A percentile compares a stretch with the other conserved stretches of the same genome.
Conservation (phyloP, 2,329 filamentous ascomycete species). For the Chaetothyriales sp. region DNA sequence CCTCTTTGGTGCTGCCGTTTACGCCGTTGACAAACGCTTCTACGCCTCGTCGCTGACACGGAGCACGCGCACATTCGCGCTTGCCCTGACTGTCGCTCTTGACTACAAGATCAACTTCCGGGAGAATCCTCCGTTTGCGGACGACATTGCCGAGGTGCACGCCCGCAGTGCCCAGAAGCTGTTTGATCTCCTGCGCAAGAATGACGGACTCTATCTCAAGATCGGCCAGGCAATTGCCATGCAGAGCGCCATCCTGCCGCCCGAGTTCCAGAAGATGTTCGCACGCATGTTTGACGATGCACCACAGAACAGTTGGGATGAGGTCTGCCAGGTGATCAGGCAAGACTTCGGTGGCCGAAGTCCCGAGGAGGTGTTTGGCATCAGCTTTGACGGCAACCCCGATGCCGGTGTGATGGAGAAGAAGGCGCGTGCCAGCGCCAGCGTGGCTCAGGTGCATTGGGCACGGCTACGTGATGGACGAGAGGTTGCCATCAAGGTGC, state of each 20-base stretch:
- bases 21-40: slow-evolving; percentile 54
- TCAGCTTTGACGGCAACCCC: slow-evolving; percentile 59
- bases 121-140: slow-evolving; percentile 56
- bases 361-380: slow-evolving; percentile 80
- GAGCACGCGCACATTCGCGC: slow-evolving; percentile 65
- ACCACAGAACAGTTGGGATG: slow-evolving; percentile 76
- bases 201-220: slow-evolving; percentile 91
- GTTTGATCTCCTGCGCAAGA: slow-evolving; percentile 64
- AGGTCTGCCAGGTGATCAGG: slow-evolving; percentile 68
- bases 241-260: slow-evolving; percentile 86
- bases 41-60: slow-evolving; percentile 69
- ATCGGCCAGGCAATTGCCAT: slow-evolving; percentile 97
- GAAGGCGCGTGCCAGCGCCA: slow-evolving; percentile 61
- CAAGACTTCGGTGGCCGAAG: slow-evolving; percentile 76
- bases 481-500: slow-evolving; percentile 89
- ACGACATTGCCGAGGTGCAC: slow-evolving; percentile 64
- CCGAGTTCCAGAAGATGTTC: slow-evolving; percentile 95
- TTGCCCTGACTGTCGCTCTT: slow-evolving; percentile 62
- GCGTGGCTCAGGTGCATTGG: slow-evolving; percentile 95
- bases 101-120: slow-evolving; percentile 98
- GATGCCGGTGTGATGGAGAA: slow-evolving; percentile 53
- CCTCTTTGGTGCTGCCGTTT: slow-evolving; percentile 44
- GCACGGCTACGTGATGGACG: slow-evolving; percentile 69
- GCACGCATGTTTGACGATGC: slow-evolving; percentile 94
- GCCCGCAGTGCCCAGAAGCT: slow-evolving; percentile 67